Evolutionary conservation across 169 alveolate species (phyloP), one percentile per base, ranked within the genome.

Genomic region (Plasmodium billcollinsi): DNA sequence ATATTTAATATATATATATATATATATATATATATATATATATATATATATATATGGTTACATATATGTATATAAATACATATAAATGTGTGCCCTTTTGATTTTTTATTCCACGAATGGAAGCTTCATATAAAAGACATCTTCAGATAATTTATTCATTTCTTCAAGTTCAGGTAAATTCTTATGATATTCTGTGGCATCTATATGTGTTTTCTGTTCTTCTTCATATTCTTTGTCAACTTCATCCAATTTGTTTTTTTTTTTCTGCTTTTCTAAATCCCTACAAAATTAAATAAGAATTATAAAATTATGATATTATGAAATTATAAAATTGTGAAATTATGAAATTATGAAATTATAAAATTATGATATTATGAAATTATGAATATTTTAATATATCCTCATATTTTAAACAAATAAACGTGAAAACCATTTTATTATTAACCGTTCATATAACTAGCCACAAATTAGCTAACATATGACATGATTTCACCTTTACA

Each of bases 231-330:
- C 74, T 15, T 69, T 66, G 58, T 86, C 92, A 24, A 86, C 88
- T 73, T 86, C 92, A 24, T 86, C 92, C 49, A 86, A 5, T 26
- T 86, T 86, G 43, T 72, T 86, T 63, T 61, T 86, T 50, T 86
- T 86, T 39, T 86, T 86, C 71, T 86, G 92, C 56, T 70, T 73
- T 52, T 86, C 92, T 21, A 86, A 61, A 61, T 86, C 92, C 12
- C 92, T 86, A 75, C 65, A 63, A 54, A 45, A 12, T 67, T 20
- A 52, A 50, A 62, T 14, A 66, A 5, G 26, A 49, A 73, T n/a
- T 47, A 18, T 39, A 58, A 26, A 7, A 83, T 39, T 14, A 67
- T 67, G 14, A 26, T 2, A 26, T 26, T 26, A 26, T 1, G 39
- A 26, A 26, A 0, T 26, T 24, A 24, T 4, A 33, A 33, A 33